Base-by-base conservation (phyloP, 1,139 yeast genomes). In the Nakaseomyces delphensis region DNA sequence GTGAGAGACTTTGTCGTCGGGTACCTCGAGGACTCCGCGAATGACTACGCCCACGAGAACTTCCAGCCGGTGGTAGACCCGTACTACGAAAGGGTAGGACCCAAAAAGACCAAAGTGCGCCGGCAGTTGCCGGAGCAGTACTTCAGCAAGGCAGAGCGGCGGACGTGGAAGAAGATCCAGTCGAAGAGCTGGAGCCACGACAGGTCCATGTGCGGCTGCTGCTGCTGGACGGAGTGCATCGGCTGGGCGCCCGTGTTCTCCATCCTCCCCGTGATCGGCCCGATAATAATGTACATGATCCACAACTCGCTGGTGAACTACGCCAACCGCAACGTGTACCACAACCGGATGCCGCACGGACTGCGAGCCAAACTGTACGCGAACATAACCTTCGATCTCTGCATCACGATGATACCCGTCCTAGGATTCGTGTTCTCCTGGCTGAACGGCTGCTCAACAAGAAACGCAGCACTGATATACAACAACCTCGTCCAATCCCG, bases 121-220 rank as follows among this genome's bases (percentile, higher is more conserved):
- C 69, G 84, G 25, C 71, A 73, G 51, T 70, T 85, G 11, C 81
- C 87, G 0, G 45, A 49, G 3, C 70, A 69, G 3, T 70, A 71
- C 21, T 70, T 78, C 25, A 70, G 81, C n/a, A 73, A 74, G 42
- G 67, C 70, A 30, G 94, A 86, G 51, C 76, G 73, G 39, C 73
- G 74, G 54, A 64, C 73, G 10, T 87, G 93, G 93, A 82, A 78
- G 55, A 65, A 62, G 33, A 69, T 87, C n/a, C 89, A 81, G 55
- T 70, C 65, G 40, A 71, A 74, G 49, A 96, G 96, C 0, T 89
- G 96, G 96, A 57, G 71, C 7, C 89, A 87, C 56, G 97, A 89
- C 59, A 73, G 75, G 52, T 83, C 94, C 56, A 62, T 73, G 33
- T 68, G 84, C 53, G 94, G 94, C 1, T 81, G 89, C 50, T 82